A percentile compares a stretch with the other conserved stretches of the same genome.
These are phyloP conservation scores for Aeminium ludgeri DNA, from an alignment of 495 filamentous ascomycete genomes.

Conservation along the genomic window DNA sequence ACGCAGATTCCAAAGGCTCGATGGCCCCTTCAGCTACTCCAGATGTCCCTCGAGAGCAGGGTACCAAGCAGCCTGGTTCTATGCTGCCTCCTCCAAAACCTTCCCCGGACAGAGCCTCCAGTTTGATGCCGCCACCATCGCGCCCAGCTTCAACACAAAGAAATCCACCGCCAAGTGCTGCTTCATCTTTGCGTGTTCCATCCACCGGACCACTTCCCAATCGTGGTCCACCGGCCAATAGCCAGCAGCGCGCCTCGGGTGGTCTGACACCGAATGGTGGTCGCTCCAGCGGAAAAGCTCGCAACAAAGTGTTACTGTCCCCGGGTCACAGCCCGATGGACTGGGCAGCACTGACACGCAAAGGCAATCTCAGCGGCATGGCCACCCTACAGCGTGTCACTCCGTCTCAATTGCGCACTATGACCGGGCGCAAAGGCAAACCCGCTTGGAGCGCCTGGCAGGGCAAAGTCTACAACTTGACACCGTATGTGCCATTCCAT, in stretches of 20 bases:
- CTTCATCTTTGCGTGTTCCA: constrained; percentile 28
- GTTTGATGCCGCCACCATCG: constrained; percentile 8
- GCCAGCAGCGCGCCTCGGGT: constrained; percentile 15
- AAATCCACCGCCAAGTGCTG: constrained; percentile 13
- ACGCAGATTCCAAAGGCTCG: constrained; percentile 16
- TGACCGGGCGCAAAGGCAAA: constrained; percentile 62
- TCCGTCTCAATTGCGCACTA: constrained; percentile 54
- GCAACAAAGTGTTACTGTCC: constrained; percentile 48
- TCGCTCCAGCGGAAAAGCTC: constrained; percentile 19
- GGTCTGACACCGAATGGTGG: constrained; percentile 11
- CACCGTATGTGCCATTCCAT: constrained; percentile 77
- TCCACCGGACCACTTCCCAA: constrained; percentile 28
- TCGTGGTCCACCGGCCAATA: constrained; percentile 23
- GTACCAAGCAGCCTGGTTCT: constrained; percentile 18
- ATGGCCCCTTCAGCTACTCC: neutral
- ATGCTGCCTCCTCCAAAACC: constrained; percentile 13
- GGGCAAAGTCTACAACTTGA: constrained; percentile 85
- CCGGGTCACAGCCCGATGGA: constrained; percentile 88
- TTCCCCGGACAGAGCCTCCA: neutral
- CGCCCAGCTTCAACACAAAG: constrained; percentile 1
- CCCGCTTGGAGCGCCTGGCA: constrained; percentile 80
- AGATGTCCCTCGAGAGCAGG: neutral
- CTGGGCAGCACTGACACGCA: constrained; percentile 67
- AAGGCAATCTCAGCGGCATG: constrained; percentile 45
- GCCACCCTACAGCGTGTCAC: constrained; percentile 46